Evolutionary conservation across 345 rosid species (phyloP).

Genomic region (Salix exigua): DNA sequence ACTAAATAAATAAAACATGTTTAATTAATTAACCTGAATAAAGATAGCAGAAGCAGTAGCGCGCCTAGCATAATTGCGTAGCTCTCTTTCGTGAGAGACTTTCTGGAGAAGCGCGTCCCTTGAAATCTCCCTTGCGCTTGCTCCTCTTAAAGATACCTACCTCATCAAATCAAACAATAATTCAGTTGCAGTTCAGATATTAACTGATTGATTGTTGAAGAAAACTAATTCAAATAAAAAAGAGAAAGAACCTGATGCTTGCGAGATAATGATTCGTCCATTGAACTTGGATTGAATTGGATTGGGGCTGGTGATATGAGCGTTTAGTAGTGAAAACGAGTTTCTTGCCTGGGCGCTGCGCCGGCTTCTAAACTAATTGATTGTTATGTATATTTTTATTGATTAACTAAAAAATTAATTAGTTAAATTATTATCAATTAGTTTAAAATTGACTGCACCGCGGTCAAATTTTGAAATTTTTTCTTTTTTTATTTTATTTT

Average conservation of each 20-base stretch:
- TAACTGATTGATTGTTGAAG: not conserved
- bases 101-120: conserved; percentile 87
- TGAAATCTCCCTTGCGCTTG: conserved; percentile 80
- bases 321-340: no score
- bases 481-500: no score
- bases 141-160: conserved; percentile 93
- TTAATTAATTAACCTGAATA: conserved; percentile 49
- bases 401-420: no score
- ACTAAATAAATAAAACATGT: no score
- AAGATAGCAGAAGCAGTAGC: conserved; percentile 61
- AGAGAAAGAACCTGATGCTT: conserved; percentile 55
- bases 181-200: not conserved
- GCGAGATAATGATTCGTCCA: conserved; percentile 50
- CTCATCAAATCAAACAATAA: no score
- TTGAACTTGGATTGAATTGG: conserved; percentile 12
- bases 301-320: no score
- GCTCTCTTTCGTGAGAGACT: conserved; percentile 79
- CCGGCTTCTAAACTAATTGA: no score
- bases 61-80: conserved; percentile 67
- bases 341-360: no score
- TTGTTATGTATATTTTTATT: no score
- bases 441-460: no score
- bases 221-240: not conserved
- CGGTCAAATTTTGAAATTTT: no score
- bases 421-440: no score